Base-by-base conservation (phyloP, 768 basidiomycete species). In the Mycena galericulata region DNA sequence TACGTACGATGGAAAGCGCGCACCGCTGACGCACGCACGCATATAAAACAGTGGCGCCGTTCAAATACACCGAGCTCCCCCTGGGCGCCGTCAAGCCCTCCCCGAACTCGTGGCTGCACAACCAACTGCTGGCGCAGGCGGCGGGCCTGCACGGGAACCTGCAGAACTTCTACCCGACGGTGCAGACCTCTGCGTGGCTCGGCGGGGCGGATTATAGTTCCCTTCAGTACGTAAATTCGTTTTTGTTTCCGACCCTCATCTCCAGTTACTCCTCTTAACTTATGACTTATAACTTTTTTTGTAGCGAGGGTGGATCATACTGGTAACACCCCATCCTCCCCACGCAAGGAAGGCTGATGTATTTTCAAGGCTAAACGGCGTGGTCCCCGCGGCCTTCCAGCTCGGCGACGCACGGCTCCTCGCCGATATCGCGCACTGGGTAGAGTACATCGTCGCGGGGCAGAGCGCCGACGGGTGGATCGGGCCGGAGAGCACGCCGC, bases 111-210 rank as follows among this genome's bases (percentile, higher is more conserved):
- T 69, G 68, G 68, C 36, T 69, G 10, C 22, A 47, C 27, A 69
- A 60, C 15, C 68, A 69, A 36, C 68, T 69, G 27, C 26, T 24
- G 1, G 27, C 40, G 7, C 68, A 69, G 47, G 68, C 63, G n/a
- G 65, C 45, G 34, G 68, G 68, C 14, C 59, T 69, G n/a, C 68
- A 69, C 58, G 68, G 68, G 4, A 65, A 69, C 32, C 43, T 69
- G 12, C 68, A 69, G 27, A 65, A 69, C 32, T 69, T 69, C 45
- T 69, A 59, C 58, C 58, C 68, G 4, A 18, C 20, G 30, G 68
- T 69, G 3, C 68, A 69, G 29, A 69, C 50, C 22, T 65, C 62
- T 2, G 38, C 22, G n/a, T 69, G 68, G 68, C 34, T 69, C 27
- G 68, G 68, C 27, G 68, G 68, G 41, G 47, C 50, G 30, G 68